phyloP scores from a whole-genome alignment of 176 grass and related monocot species.

The Eragrostis nindensis region DNA sequence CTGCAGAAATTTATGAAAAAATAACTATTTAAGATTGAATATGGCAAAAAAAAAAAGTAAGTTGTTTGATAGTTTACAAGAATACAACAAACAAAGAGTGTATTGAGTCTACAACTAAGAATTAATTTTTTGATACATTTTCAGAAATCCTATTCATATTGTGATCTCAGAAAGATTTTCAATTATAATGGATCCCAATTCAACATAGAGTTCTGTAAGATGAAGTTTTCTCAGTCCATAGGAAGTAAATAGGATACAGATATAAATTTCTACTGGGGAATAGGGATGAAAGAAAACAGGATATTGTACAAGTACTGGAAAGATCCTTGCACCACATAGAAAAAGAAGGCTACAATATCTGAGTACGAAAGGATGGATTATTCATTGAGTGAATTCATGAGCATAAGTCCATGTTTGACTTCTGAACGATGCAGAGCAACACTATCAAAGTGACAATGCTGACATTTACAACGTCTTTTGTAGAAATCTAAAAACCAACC shows the following conservation, averaged over 20 bases:
- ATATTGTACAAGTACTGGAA: background rate
- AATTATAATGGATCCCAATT: background rate
- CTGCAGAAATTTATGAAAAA: slow-evolving; percentile 1
- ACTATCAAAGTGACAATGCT: slow-evolving; percentile 6
- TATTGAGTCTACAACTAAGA: background rate
- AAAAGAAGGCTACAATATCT: background rate
- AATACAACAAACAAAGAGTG: slow-evolving; percentile 11
- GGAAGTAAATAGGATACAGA: background rate
- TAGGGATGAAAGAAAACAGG: background rate
- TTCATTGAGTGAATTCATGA: slow-evolving; percentile 27
- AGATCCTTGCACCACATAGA: background rate
- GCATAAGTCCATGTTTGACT: slow-evolving; percentile 10
- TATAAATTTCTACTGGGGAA: background rate
- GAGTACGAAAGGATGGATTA: background rate
- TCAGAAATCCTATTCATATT: background rate
- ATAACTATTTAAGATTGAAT: slow-evolving; percentile 17
- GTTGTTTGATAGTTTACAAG: background rate
- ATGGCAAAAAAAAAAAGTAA: slow-evolving; percentile 20
- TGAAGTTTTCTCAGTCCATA: background rate
- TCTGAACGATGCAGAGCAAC: slow-evolving; percentile 6
- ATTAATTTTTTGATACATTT: background rate
- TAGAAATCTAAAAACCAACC: slow-evolving; percentile 57
- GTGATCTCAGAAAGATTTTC: background rate
- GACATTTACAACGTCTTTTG: background rate
- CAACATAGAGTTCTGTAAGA: background rate